Base-by-base conservation (phyloP, 352 stramenopile genomes). In the Phytophthora tentaculata region DNA sequence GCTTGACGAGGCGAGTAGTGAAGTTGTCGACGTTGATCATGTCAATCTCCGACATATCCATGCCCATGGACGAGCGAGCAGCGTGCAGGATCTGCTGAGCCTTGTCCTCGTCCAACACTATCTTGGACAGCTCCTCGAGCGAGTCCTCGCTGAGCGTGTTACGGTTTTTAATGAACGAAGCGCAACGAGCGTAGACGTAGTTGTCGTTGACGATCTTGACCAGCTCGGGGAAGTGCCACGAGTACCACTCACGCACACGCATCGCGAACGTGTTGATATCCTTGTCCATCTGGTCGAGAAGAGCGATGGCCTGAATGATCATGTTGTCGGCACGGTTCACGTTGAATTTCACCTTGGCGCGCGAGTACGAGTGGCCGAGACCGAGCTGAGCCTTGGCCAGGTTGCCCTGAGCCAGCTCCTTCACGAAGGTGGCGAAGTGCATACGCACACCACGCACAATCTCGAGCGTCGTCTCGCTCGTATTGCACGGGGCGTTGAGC, bases 261-360 rank as follows among this genome's bases (percentile, higher is more conserved):
- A 99, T 99, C 54, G 97, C 96, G 79, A 99, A 99, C 53, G 98
- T 99, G 84, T 99, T 99, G 55, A 99, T 92, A 84, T 99, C 98
- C 89, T 99, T 99, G 87, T 99, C 98, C 87, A 99, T 91, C 71
- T 99, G 97, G 87, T 99, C 98, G 14, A 99, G 84, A 22, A 99
- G 86, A 64, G 93, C 97, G 77, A 99, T 99, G 35, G 91, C 96
- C 83, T 99, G 98, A 80, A 99, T 99, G 78, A 99, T 99, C 98
- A 99, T 99, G 82, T 99, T 99, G 80, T 99, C 98, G 19, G 96
- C 96, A 45, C 97, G 89, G 79, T 98, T 99, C 55, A 99, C 98
- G 83, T 99, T 99, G 83, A 99, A 99, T 91, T 99, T 99, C 53
- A 97, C 89, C 88, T 99, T 99, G 60, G 89, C 96, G 79, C 98